Evolutionary conservation across 768 basidiomycete species (phyloP).

Genomic region (Suillus alpinus): DNA sequence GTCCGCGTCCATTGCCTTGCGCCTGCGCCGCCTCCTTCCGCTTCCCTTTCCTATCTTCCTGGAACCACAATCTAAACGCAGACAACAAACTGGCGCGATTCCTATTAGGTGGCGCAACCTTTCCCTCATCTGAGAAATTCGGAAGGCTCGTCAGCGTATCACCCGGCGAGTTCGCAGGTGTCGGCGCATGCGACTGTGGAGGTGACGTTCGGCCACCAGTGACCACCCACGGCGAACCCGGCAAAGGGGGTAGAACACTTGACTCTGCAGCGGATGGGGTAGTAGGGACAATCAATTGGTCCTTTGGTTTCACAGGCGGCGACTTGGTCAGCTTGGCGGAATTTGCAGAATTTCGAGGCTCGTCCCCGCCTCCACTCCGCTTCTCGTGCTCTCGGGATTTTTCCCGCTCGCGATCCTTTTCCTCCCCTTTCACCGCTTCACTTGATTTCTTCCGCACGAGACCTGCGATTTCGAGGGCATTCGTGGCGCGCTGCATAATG

Average conservation of each 20-base stretch:
- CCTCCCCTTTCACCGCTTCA: constrained; percentile 69
- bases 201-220: constrained; percentile 44
- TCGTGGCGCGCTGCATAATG: constrained; percentile 95
- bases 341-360: constrained; percentile 58
- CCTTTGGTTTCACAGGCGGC: constrained; percentile 56
- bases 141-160: constrained; percentile 49
- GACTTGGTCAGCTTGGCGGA: constrained; percentile 65
- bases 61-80: constrained; percentile 88
- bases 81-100: constrained; percentile 80
- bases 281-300: constrained; percentile 41
- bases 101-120: constrained; percentile 39
- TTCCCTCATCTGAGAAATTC: constrained; percentile 33
- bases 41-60: constrained; percentile 88
- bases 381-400: constrained; percentile 43
- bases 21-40: constrained; percentile 48
- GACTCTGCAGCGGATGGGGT: constrained; percentile 45
- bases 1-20: constrained; percentile 20
- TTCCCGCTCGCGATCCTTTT: constrained; percentile 40
- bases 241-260: constrained; percentile 29
- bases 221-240: constrained; percentile 75
- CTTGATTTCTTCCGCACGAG: constrained; percentile 79
- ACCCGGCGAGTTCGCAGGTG: constrained; percentile 53
- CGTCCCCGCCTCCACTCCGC: constrained; percentile 44
- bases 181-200: constrained; percentile 34
- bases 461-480: constrained; percentile 82